These are phyloP conservation scores for Solanum hybrid DNA, from an alignment of 305 asterid genomes.

Conservation along the genomic window DNA sequence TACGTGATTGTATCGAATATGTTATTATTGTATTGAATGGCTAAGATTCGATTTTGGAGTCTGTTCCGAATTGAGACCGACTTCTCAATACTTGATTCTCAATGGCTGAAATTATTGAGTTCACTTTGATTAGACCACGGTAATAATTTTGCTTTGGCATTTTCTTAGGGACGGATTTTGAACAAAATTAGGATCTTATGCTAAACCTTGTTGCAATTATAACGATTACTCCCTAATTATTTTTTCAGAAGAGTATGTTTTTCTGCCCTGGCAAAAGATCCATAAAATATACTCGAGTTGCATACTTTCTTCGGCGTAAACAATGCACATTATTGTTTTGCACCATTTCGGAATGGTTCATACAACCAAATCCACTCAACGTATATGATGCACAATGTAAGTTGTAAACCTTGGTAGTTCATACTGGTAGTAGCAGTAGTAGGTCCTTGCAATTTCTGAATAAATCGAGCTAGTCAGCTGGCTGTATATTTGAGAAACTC, in stretches of 20 bases:
- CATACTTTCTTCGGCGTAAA: background rate
- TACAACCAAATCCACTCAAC: background rate
- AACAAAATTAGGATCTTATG: background rate
- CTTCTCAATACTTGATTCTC: background rate
- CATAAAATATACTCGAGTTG: background rate
- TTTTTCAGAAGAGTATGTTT: background rate
- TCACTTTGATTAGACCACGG: background rate
- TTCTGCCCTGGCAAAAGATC: background rate
- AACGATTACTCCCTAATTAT: background rate
- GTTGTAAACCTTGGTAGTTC: background rate
- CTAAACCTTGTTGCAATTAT: background rate
- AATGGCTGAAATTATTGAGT: conserved; percentile 11
- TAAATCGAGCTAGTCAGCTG: background rate
- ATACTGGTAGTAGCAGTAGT: background rate
- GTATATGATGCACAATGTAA: background rate
- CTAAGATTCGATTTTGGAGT: conserved; percentile 12
- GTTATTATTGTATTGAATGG: background rate
- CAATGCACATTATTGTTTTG: background rate
- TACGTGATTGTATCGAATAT: background rate
- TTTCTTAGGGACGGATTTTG: background rate
- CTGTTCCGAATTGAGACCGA: conserved; percentile 21
- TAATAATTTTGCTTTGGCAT: background rate
- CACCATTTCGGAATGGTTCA: background rate
- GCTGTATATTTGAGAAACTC: background rate
- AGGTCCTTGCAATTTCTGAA: background rate